A percentile compares a stretch with the other conserved stretches of the same genome.
Evolutionary conservation across 2,329 filamentous ascomycete genomes (phyloP).

Genomic region (Cordyceps pruinosa): DNA sequence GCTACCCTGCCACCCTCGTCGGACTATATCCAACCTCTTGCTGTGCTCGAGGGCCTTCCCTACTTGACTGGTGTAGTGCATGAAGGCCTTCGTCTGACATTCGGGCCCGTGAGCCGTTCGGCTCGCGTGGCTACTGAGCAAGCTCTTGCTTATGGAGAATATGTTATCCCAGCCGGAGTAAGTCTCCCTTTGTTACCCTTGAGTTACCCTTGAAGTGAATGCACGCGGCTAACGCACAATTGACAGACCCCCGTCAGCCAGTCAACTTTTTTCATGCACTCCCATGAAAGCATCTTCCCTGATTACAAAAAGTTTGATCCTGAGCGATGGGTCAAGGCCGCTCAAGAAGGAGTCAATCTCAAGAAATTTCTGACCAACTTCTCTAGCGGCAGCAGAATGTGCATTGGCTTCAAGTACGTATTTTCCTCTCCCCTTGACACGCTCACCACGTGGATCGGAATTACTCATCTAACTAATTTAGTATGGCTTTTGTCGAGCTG

Average conservation of each 20-base stretch:
- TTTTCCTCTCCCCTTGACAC: no score
- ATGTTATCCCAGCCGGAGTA: background rate
- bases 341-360: background rate
- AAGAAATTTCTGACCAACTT: background rate
- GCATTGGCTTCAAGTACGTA: background rate
- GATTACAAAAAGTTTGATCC: background rate
- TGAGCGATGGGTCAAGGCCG: background rate
- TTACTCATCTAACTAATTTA: background rate
- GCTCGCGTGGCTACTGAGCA: background rate
- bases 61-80: background rate
- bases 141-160: background rate
- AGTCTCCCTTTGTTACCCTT: background rate
- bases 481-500: background rate
- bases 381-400: background rate
- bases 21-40: background rate
- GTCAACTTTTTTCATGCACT: background rate
- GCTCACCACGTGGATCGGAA: no score
- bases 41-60: background rate
- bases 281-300: background rate
- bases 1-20: background rate
- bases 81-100: background rate
- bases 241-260: background rate
- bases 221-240: background rate
- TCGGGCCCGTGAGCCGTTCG: background rate
- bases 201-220: no score